Evolutionary conservation across 108 stramenopile species (phyloP).

Genomic region (Cyclotella choctawhatcheeana): DNA sequence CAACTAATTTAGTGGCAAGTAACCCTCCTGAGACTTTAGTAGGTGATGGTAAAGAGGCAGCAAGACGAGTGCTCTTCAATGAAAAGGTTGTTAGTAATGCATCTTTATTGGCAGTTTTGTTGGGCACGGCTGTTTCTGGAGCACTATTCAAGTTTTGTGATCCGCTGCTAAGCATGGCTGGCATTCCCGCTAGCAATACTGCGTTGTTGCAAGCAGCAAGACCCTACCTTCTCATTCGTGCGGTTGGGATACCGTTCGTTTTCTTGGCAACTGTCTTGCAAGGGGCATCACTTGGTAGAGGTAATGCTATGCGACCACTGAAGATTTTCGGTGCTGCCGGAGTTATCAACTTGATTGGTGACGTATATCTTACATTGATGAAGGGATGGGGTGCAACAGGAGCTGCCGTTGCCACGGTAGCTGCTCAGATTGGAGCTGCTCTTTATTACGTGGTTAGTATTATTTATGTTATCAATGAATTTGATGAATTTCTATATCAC

Average conservation of each 20-base stretch:
- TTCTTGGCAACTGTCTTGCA: conserved; percentile 56
- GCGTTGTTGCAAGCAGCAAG: conserved; percentile 36
- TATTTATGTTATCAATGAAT: no score
- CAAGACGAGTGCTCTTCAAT: conserved; percentile 19
- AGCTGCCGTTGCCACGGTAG: conserved; percentile 57
- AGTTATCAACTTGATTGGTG: conserved; percentile 48
- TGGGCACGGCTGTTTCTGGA: conserved; percentile 24
- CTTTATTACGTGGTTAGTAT: conserved; percentile 36
- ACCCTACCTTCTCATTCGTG: conserved; percentile 53
- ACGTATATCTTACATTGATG: conserved; percentile 38
- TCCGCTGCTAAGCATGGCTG: conserved; percentile 44
- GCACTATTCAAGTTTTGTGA: conserved; percentile 31
- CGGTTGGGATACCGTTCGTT: conserved; percentile 56
- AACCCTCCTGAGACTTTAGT: conserved; percentile 32
- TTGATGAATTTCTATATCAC: no score
- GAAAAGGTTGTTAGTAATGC: conserved; percentile 37
- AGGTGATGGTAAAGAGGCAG: conserved; percentile 19
- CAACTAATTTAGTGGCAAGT: conserved; percentile 49
- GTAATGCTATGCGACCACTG: conserved; percentile 49
- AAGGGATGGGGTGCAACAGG: conserved; percentile 58
- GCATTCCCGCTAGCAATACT: conserved; percentile 24
- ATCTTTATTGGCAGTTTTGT: conserved; percentile 31
- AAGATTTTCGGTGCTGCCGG: conserved; percentile 55
- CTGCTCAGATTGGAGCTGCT: conserved; percentile 46
- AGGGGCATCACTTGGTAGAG: conserved; percentile 48